Conservation (phyloP, 164 flowering plant genomes). For the Malania oleifera region DNA sequence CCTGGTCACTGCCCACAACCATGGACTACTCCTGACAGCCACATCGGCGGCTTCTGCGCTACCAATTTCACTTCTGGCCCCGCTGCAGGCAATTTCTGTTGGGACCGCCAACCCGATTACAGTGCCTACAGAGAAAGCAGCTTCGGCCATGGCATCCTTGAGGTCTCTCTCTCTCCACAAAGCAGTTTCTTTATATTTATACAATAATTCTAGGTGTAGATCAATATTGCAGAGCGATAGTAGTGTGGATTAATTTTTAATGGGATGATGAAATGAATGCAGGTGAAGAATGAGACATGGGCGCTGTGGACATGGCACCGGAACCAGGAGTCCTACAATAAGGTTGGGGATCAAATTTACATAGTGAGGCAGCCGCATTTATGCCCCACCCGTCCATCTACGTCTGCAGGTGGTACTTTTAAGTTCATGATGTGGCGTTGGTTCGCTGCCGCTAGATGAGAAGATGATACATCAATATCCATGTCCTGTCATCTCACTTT, state of each 20-base stretch:
- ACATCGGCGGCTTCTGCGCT: constrained; percentile 83
- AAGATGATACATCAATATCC: too few species aligned
- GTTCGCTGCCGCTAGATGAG: too few species aligned
- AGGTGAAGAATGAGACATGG: constrained; percentile 83
- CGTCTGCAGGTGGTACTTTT: too few species aligned
- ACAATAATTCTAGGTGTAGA: too few species aligned
- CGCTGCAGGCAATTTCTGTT: constrained; percentile 78
- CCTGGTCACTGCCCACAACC: constrained; percentile 88
- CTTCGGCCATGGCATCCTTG: constrained; percentile 95
- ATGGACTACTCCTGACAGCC: too few species aligned
- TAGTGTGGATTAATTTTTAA: too few species aligned
- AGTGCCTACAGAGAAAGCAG: constrained; percentile 92
- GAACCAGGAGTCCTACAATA: constrained; percentile 52
- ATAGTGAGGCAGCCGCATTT: constrained; percentile 62
- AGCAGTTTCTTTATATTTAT: too few species aligned
- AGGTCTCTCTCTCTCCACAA: constrained; percentile 44
- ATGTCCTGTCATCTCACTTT: too few species aligned
- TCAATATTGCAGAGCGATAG: too few species aligned
- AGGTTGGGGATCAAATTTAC: constrained; percentile 70
- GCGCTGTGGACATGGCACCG: constrained; percentile 91
- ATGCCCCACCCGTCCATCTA: constrained; percentile 32
- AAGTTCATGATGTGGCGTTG: too few species aligned
- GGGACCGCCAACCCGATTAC: constrained; percentile 89
- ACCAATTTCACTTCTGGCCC: constrained; percentile 80
- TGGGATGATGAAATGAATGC: too few species aligned